Evolutionary conservation across 2,329 filamentous ascomycete genomes (phyloP).

Genomic region (Colletotrichum graminicola): DNA sequence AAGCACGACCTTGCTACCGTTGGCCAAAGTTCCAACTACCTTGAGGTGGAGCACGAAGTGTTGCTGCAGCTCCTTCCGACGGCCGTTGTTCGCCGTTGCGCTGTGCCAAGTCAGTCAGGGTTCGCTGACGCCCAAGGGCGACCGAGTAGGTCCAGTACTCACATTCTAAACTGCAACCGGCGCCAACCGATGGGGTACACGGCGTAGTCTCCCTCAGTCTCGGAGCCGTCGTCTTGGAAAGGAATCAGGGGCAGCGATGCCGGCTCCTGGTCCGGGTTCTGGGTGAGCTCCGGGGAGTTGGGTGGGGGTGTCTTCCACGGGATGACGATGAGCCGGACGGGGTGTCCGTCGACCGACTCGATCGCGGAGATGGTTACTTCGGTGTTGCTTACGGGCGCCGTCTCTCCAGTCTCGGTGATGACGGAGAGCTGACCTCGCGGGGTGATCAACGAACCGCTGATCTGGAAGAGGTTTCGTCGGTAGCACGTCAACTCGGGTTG

Average conservation of each 20-base stretch:
- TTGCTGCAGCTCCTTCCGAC: conserved; percentile 94
- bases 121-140: conserved; percentile 10
- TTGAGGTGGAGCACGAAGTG: conserved; percentile 94
- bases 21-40: conserved; percentile 84
- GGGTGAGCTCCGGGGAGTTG: conserved; percentile 75
- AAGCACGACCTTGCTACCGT: conserved; percentile 83
- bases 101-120: conserved; percentile 55
- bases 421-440: conserved; percentile 84
- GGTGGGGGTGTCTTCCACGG: conserved; percentile 97
- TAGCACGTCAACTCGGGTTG: conserved; percentile 95
- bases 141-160: conserved; percentile 50
- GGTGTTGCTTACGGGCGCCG: conserved; percentile 83
- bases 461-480: conserved; percentile 94
- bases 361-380: conserved; percentile 93
- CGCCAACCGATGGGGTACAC: conserved; percentile 96
- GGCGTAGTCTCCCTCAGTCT: conserved; percentile 81
- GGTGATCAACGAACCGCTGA: conserved; percentile 88
- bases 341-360: conserved; percentile 92
- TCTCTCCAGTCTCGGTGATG: conserved; percentile 85
- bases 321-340: conserved; percentile 94
- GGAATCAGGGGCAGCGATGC: conserved; percentile 81
- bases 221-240: conserved; percentile 70
- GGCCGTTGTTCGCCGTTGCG: conserved; percentile 95
- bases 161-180: conserved; percentile 89
- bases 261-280: conserved; percentile 84